A percentile compares a stretch with the other conserved stretches of the same genome.
These are phyloP conservation scores for Spergularia azorica DNA, from an alignment of 179 eudicot genomes.

Conservation along the genomic window DNA sequence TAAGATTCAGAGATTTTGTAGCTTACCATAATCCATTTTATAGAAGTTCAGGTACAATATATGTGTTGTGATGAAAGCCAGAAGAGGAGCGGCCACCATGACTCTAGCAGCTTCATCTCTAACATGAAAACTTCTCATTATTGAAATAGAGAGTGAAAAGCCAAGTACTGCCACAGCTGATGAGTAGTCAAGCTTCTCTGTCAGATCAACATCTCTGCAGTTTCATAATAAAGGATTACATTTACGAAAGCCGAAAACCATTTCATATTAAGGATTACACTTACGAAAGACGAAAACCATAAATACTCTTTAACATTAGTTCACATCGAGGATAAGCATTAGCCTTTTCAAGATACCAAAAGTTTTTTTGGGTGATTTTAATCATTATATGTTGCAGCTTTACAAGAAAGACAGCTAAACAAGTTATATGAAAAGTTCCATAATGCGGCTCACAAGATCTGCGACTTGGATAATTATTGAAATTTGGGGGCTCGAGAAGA, in stretches of 20 bases:
- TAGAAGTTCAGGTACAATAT: conserved; percentile 69
- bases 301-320: no score
- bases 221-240: conserved; percentile 8
- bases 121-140: conserved; percentile 62
- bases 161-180: conserved; percentile 83
- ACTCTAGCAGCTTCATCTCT: conserved; percentile 75
- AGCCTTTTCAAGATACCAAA: not conserved
- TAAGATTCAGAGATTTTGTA: conserved; percentile 19
- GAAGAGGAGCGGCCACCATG: conserved; percentile 83
- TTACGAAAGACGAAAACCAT: not conserved
- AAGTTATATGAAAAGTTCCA: no score
- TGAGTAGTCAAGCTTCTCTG: conserved; percentile 84
- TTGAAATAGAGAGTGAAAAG: conserved; percentile 63
- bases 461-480: no score
- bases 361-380: not conserved
- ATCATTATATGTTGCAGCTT: not conserved
- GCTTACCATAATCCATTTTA: conserved; percentile 70
- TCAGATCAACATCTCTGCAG: conserved; percentile 70
- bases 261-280: not conserved
- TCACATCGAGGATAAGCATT: not conserved
- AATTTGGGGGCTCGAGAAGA: no score
- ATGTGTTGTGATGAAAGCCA: conserved; percentile 74
- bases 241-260: not conserved
- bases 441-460: no score
- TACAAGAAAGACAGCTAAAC: no score